These are phyloP conservation scores for Nissolia schottii DNA, from an alignment of 306 rosid species.

Conservation along the genomic window DNA sequence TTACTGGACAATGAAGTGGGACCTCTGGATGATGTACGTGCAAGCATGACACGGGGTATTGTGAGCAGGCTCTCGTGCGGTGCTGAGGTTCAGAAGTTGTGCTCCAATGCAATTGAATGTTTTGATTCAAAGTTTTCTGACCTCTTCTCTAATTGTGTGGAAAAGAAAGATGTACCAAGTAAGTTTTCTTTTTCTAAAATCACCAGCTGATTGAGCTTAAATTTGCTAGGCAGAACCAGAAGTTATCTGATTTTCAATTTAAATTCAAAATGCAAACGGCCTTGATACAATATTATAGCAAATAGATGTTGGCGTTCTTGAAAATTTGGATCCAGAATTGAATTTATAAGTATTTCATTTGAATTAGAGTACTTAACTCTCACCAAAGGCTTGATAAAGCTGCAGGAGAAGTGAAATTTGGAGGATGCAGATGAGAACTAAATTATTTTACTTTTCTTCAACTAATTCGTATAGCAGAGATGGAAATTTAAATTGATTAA, in stretches of 20 bases:
- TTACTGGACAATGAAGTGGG: constrained; percentile 70
- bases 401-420: not conserved
- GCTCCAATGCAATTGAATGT: constrained; percentile 62
- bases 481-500: not conserved
- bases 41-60: constrained; percentile 67
- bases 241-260: not conserved
- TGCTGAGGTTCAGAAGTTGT: constrained; percentile 79
- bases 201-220: constrained; percentile 5
- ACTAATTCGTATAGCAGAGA: not conserved
- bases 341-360: not conserved
- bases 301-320: not conserved
- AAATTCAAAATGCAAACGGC: not conserved
- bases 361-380: not conserved
- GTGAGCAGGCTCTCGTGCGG: constrained; percentile 92
- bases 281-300: not conserved
- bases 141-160: constrained; percentile 22
- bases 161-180: constrained; percentile 50
- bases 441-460: not conserved
- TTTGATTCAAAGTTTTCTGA: constrained; percentile 53
- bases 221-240: not conserved
- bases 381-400: not conserved
- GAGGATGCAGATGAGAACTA: not conserved
- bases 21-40: constrained; percentile 64
- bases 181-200: constrained; percentile 32
- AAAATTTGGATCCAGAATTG: constrained; percentile 22